phyloP scores from a whole-genome alignment of 805 yeast species.

The Candida nanaspora region DNA sequence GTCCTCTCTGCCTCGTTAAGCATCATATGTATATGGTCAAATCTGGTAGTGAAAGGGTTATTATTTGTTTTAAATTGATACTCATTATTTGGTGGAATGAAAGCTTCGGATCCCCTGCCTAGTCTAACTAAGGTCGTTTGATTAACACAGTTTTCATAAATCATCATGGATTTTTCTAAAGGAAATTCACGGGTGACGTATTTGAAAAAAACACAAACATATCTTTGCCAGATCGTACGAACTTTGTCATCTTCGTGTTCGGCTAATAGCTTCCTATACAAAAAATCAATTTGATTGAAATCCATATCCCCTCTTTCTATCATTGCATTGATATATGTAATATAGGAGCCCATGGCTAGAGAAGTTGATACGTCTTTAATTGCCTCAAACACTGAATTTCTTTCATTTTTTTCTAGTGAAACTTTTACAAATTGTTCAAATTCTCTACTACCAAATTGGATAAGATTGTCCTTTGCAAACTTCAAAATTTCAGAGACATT shows the following conservation, averaged over 20 bases:
- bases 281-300: conserved; percentile 15
- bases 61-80: conserved; percentile 3
- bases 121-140: too few relatives aligned
- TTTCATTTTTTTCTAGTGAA: conserved; percentile 12
- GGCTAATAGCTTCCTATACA: conserved; percentile 13
- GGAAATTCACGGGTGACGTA: conserved; percentile 21
- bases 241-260: conserved; percentile 6
- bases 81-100: too few relatives aligned
- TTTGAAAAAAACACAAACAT: conserved; percentile 23
- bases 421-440: conserved; percentile 24
- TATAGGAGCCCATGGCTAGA: conserved; percentile 19
- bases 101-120: too few relatives aligned
- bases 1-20: conserved; percentile 10
- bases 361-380: conserved; percentile 9
- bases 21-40: conserved; percentile 15
- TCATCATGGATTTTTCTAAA: conserved; percentile 12
- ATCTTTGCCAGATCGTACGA: conserved; percentile 22
- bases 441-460: conserved; percentile 19
- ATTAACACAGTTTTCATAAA: too few relatives aligned
- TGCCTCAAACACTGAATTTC: conserved; percentile 22
- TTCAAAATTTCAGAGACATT: conserved; percentile 22
- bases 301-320: conserved; percentile 15
- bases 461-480: conserved; percentile 17
- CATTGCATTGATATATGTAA: conserved; percentile 23
- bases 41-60: conserved; percentile 23